These are phyloP conservation scores for Tetrapyrgos nigripes DNA, from an alignment of 1,284 basidiomycete genomes.

Conservation along the genomic window DNA sequence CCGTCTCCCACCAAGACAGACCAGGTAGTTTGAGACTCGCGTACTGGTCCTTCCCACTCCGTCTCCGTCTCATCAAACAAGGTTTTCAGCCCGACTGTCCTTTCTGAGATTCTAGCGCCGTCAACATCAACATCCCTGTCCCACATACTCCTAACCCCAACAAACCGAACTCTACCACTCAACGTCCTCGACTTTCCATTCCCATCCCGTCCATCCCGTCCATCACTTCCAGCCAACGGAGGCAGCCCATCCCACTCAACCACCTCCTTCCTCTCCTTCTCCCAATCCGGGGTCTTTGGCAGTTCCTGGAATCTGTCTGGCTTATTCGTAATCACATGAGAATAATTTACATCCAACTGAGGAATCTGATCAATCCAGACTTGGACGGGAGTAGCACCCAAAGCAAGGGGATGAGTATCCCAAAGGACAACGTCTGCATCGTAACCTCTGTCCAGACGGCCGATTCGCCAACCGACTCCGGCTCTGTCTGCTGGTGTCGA, in stretches of 20 bases:
- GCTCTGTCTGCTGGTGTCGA: conserved; percentile 67
- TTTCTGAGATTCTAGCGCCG: conserved; percentile 20
- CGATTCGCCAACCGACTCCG: conserved; percentile 74
- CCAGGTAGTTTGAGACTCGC: too few relatives aligned
- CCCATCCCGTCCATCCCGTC: not conserved
- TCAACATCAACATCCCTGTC: conserved; percentile 19
- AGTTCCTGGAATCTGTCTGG: conserved; percentile 33
- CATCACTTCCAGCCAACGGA: conserved; percentile 48
- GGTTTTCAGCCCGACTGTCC: conserved; percentile 15
- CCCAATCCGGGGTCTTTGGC: conserved; percentile 48
- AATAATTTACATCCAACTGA: conserved; percentile 53
- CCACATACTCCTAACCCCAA: conserved; percentile 49
- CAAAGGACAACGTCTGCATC: conserved; percentile 60
- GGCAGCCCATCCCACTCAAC: conserved; percentile 65
- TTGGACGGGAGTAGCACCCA: conserved; percentile 67
- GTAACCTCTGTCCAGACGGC: conserved; percentile 58
- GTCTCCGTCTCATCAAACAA: conserved; percentile 6
- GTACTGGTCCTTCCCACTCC: too few relatives aligned
- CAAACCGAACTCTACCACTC: conserved; percentile 45
- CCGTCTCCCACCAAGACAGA: conserved; percentile 24
- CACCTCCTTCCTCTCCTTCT: conserved; percentile 49
- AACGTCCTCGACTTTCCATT: conserved; percentile 22
- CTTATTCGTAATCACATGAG: conserved; percentile 7
- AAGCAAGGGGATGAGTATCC: conserved; percentile 69
- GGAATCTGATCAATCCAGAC: conserved; percentile 69